These are phyloP conservation scores for Heliamphora pulchella DNA, from an alignment of 179 eudicot species.

Conservation along the genomic window DNA sequence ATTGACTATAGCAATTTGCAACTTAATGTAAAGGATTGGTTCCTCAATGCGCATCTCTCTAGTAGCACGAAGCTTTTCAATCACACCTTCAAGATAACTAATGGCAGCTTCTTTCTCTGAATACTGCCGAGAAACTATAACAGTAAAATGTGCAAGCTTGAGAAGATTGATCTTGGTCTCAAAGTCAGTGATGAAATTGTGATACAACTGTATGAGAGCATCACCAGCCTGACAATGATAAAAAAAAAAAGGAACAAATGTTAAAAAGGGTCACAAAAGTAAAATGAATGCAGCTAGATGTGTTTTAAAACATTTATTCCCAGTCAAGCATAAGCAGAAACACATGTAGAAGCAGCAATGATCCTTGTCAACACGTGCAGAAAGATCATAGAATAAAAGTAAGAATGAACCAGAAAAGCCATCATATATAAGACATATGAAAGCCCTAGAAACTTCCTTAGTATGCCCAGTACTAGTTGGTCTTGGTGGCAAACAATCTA, in stretches of 20 bases:
- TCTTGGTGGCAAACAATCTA: no score
- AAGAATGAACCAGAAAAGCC: background rate
- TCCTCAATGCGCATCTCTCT: slow-evolving; percentile 76
- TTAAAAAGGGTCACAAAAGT: background rate
- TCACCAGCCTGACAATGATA: slow-evolving; percentile 68
- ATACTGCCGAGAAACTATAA: slow-evolving; percentile 83
- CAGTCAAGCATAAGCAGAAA: background rate
- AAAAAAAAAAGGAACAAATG: background rate
- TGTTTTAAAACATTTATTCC: background rate
- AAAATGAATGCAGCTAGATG: background rate
- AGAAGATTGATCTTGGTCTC: slow-evolving; percentile 98
- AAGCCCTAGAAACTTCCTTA: no score
- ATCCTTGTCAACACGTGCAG: background rate
- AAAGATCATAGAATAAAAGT: background rate
- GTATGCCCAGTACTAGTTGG: no score
- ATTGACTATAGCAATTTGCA: slow-evolving; percentile 77
- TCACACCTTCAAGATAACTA: slow-evolving; percentile 76
- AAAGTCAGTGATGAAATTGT: slow-evolving; percentile 90
- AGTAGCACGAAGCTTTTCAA: slow-evolving; percentile 78
- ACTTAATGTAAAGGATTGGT: slow-evolving; percentile 73
- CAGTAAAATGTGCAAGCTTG: slow-evolving; percentile 97
- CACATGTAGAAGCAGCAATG: background rate
- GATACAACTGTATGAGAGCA: slow-evolving; percentile 83
- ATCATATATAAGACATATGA: background rate
- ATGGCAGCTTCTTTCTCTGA: slow-evolving; percentile 84